A percentile compares a stretch with the other conserved stretches of the same genome.
Evolutionary conservation across 768 basidiomycete genomes (phyloP).

Genomic region (Boletus insuetus): DNA sequence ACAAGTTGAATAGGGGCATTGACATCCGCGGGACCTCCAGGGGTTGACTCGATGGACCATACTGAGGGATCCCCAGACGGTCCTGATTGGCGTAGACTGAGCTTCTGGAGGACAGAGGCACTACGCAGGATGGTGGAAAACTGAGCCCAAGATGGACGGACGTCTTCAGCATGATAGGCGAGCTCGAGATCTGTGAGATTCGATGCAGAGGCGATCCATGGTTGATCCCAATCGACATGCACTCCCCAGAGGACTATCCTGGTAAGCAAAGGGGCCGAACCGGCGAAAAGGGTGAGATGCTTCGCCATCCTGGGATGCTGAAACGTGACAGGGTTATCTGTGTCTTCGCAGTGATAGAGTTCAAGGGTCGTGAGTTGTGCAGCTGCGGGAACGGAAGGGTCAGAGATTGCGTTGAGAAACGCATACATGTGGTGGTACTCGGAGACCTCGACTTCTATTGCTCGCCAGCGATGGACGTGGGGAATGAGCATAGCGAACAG

Average conservation of each 20-base stretch:
- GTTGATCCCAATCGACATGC: conserved; percentile 62
- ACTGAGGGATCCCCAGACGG: conserved; percentile 46
- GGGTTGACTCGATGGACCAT: conserved; percentile 31
- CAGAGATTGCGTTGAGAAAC: conserved; percentile 42
- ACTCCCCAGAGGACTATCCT: too few relatives aligned
- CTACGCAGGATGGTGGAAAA: conserved; percentile 53
- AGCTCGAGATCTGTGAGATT: conserved; percentile 52
- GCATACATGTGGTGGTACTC: conserved; percentile 45
- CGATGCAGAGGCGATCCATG: conserved; percentile 27
- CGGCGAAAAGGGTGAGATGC: conserved; percentile 52
- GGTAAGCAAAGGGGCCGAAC: conserved; percentile 49
- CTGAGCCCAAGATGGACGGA: conserved; percentile 55
- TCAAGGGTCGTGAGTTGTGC: conserved; percentile 52
- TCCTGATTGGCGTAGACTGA: conserved; percentile 58
- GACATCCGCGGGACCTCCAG: conserved; percentile 24
- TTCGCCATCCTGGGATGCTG: background rate
- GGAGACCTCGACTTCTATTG: conserved; percentile 45
- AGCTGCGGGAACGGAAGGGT: conserved; percentile 40
- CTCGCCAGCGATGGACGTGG: conserved; percentile 52
- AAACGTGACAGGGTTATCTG: conserved; percentile 14
- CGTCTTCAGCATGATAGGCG: conserved; percentile 60
- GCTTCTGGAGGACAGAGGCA: conserved; percentile 50
- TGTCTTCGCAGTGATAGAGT: conserved; percentile 50
- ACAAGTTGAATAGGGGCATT: conserved; percentile 29
- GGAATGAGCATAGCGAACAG: conserved; percentile 45